Conservation (phyloP, 208 protist genomes). For the Trypanosoma theileri region DNA sequence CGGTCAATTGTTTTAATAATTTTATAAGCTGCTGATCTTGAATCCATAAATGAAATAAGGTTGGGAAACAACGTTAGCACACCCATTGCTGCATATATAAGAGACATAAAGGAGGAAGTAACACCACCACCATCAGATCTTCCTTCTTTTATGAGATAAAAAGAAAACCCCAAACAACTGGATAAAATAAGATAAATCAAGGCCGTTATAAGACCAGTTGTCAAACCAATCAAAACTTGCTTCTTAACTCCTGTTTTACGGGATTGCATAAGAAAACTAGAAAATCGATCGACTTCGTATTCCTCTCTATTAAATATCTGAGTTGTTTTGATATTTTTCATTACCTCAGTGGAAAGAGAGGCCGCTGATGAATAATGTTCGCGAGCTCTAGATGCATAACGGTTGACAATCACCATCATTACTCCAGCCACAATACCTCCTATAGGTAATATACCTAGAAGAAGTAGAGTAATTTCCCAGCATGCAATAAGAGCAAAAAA, state of each 20-base stretch:
- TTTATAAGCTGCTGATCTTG: constrained; percentile 43
- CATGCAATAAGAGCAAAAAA: constrained; percentile 40
- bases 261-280: constrained; percentile 26
- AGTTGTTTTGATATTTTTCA: constrained; percentile 53
- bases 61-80: constrained; percentile 33
- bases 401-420: constrained; percentile 31
- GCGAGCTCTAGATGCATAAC: constrained; percentile 28
- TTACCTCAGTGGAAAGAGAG: constrained; percentile 52
- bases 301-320: constrained; percentile 39
- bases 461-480: constrained; percentile 47
- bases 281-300: constrained; percentile 37
- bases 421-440: constrained; percentile 28
- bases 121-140: constrained; percentile 26
- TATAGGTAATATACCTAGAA: constrained; percentile 43
- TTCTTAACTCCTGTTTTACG: constrained; percentile 35
- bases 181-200: constrained; percentile 30
- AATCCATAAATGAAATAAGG: constrained; percentile 38
- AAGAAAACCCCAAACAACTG: constrained; percentile 29
- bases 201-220: constrained; percentile 28
- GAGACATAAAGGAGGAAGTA: constrained; percentile 30
- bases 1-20: constrained; percentile 59
- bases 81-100: constrained; percentile 31
- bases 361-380: constrained; percentile 44
- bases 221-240: constrained; percentile 31
- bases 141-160: constrained; percentile 31